Evolutionary conservation across 1,284 basidiomycete genomes (phyloP), one percentile per base, ranked within the genome.

Genomic region (Inonotus hispidus): DNA sequence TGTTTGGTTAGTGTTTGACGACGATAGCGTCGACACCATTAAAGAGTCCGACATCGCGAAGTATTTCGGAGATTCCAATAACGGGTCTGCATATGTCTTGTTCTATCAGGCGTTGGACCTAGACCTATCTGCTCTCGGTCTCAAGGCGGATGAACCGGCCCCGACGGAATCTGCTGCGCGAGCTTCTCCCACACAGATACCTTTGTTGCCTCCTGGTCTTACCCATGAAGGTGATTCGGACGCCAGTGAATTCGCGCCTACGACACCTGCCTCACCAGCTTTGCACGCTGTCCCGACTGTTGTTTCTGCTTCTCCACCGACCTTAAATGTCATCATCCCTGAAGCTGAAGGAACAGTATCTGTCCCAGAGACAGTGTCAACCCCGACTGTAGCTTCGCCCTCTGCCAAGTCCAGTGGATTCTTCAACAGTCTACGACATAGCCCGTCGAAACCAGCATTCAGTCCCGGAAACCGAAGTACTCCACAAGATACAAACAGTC

Each of bases 61-160:
- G 70, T 99, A 96, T 75, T 99, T 94, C 73, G 96, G 97, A 62
- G 96, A 98, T 68, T 90, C 90, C 1, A 81, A 82, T 65, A 84
- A 88, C 3, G 96, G 96, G 23, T 88, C 91, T 41, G 97, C 95
- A 21, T 99, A 99, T 73, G 95, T 99, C 27, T 79, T 99, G 39
- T 99, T 97, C 76, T 99, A 99, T 73, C 95, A 98, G 74, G 95
- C 95, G 13, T 87, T 84, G 16, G 93, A 98, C 72, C 79, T 95
- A 60, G 87, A 95, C 69, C 76, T 82, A 38, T 69, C 75, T n/a
- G 77, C 80, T 16, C 79, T 95, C 16, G 93, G 93, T 1, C 72
- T 92, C 11, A 80, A 76, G 25, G 65, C 29, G 21, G 39, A 56
- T 16, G 57, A 58, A 27, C 56, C 50, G 5, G 11, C 49, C 53